Evolutionary conservation across 345 rosid genomes (phyloP), one percentile per base, ranked within the genome.

Genomic region (Brassica cretica): DNA sequence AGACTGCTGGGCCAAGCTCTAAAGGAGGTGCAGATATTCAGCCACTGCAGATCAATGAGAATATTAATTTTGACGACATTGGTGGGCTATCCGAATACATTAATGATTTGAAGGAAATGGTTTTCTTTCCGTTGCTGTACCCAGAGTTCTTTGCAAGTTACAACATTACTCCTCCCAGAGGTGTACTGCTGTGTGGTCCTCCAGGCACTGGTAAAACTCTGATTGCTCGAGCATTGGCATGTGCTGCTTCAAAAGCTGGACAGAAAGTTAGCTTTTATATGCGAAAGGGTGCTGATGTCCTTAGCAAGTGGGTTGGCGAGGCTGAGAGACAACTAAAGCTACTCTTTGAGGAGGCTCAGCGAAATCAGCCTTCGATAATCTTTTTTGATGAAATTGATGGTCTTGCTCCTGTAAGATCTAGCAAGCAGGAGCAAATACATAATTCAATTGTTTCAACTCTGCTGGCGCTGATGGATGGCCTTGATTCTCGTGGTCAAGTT

Each of bases 251-350:
- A 74, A 96, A 87, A 83, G 98, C 99, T 85, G 99, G 99, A 19
- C 98, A 96, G 90, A 96, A 96, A 83, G 99, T 96, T 70, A 96
- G 93, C 81, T 96, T 96, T 88, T 96, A 96, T 82, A 96, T 96
- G 99, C 92, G 99, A 39, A 96, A 96, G 87, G 99, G 99, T 81
- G 99, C 99, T 81, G 99, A 96, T 81, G 99, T 96, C 49, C 97
- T 96, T 78, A 96, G 99, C 85, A 96, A 96, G 80, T 96, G 99
- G 99, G 99, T 96, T 82, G 99, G 99, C 68, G 99, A 96, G 90
- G 99, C 99, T 66, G 99, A 96, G 81, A 93, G 99, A 80, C 99
- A 96, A 64, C 76, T 96, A 82, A 96, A 96, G 84, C 82, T 96
- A 79, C 98, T 96, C 69, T 96, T 96, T 76, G 98, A 96, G 84